Conservation (phyloP, 2,329 filamentous ascomycete species). For the Hymenoscyphus linearis region DNA sequence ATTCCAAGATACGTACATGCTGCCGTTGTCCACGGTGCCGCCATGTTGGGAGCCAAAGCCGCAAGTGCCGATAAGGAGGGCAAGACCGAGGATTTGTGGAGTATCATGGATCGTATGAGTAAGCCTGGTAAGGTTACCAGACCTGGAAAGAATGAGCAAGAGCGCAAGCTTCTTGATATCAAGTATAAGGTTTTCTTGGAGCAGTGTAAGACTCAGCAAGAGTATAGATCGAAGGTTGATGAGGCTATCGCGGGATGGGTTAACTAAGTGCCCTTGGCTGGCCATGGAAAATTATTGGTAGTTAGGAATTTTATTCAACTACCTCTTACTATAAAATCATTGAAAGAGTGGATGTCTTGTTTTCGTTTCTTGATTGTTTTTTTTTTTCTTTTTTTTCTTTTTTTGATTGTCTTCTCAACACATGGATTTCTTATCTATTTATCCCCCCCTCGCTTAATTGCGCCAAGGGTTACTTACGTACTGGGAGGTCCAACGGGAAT, state of each 20-base stretch:
- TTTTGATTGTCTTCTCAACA: too few species aligned
- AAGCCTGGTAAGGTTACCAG: slow-evolving; percentile 82
- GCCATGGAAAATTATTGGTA: not conserved
- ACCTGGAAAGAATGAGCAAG: slow-evolving; percentile 63
- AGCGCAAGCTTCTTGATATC: slow-evolving; percentile 74
- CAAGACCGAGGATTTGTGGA: slow-evolving; percentile 83
- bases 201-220: slow-evolving; percentile 80
- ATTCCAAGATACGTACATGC: slow-evolving; percentile 93
- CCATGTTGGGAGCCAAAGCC: slow-evolving; percentile 97
- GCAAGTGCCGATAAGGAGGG: slow-evolving; percentile 74
- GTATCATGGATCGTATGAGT: slow-evolving; percentile 96
- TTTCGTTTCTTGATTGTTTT: too few species aligned
- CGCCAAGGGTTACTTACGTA: too few species aligned
- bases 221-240: slow-evolving; percentile 76
- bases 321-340: too few species aligned
- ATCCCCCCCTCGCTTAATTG: too few species aligned
- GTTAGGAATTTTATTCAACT: too few species aligned
- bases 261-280: not conserved
- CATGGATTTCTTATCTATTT: too few species aligned
- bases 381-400: too few species aligned
- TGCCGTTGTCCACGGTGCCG: slow-evolving; percentile 94
- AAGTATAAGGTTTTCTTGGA: slow-evolving; percentile 97
- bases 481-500: too few species aligned
- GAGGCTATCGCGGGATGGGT: slow-evolving; percentile 44
- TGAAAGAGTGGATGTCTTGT: too few species aligned